Evolutionary conservation across 2,329 filamentous ascomycete species (phyloP), one percentile per base, ranked within the genome.

Genomic region (Orbilia javanica): DNA sequence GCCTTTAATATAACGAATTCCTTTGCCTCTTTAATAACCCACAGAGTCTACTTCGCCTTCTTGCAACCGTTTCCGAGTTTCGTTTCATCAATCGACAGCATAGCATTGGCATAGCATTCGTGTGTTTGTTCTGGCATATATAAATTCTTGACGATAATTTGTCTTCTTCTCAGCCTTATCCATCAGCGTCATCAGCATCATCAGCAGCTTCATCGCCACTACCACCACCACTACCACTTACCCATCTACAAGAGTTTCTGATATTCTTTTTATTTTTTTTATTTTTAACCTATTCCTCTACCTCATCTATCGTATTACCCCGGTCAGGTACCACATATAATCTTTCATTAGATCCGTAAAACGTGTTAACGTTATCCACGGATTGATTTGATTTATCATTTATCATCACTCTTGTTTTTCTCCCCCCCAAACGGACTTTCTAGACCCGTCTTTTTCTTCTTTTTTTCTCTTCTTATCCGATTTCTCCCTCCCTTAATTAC

Each of bases 1-100:
- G 36, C 34, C 71, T 75, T 75, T 69, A 75, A 75, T 75, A 75
- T 75, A 75, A 75, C 71, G 71, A 75, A 69, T 75, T 69, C 64
- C 55, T 53, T 68, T 71, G 29, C 44, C 18, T 53, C 50, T 75
- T 42, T 66, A 27, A 74, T 74, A 62, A 46, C 46, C 22, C 25
- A 65, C 44, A 65, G 34, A 44, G 36, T 39, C 62, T 52, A 22
- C 69, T 25, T 55, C 62, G 50, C 64, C 48, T 57, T 42, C 48
- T 57, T 42, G 18, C 34, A 44, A 64, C 52, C 18, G 34, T 50
- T 25, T 53, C 31, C 31, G 44, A 18, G 31, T 67, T 52, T 53
- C 10, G 31, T 67, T 53, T 39, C 29, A 39, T 34, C 46, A 31
- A 53, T 36, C 31, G 29, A 52, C 22, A 52, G 31, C 44, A 67